Percentiles rank a stretch among this genome's conserved stretches.
phyloP scores from a whole-genome alignment of 345 rosid species.

The Boechera retrofracta region DNA sequence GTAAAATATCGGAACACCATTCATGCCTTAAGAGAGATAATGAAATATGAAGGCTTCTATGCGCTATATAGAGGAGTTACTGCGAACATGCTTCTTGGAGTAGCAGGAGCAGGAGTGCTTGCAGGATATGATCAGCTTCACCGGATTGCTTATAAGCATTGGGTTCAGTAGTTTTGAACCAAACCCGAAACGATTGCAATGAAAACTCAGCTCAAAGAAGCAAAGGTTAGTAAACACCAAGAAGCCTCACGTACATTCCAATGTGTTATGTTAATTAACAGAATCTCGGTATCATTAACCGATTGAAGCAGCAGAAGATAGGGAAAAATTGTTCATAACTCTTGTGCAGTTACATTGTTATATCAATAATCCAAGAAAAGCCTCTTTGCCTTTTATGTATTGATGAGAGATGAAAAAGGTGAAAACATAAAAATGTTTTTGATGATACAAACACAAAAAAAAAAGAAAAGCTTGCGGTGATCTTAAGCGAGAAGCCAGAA shows the following conservation, averaged over 20 bases:
- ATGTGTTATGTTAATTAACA: conserved; percentile 33
- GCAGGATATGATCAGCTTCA: conserved; percentile 93
- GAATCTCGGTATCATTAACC: conserved; percentile 28
- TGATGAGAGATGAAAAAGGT: background rate
- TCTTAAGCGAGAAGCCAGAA: conserved; percentile 91
- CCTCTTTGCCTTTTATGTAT: conserved; percentile 15
- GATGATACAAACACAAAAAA: conserved; percentile 32
- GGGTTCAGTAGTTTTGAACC: conserved; percentile 47
- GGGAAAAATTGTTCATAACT: conserved; percentile 41
- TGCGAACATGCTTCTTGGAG: conserved; percentile 94
- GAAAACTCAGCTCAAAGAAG: conserved; percentile 2
- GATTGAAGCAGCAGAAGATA: conserved; percentile 23
- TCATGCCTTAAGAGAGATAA: conserved; percentile 75
- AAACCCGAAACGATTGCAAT: background rate
- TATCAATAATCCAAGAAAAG: conserved; percentile 25
- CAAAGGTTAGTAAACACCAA: conserved; percentile 28
- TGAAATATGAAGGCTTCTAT: conserved; percentile 65
- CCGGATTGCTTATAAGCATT: conserved; percentile 55
- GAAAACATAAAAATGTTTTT: background rate
- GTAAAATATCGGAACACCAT: conserved; percentile 60
- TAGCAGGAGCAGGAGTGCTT: conserved; percentile 96
- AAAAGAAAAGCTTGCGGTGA: conserved; percentile 5
- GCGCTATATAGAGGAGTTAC: conserved; percentile 80
- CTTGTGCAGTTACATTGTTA: conserved; percentile 41
- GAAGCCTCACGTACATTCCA: conserved; percentile 26